Conservation (phyloP, 768 basidiomycete species). For the Suillus clintonianus region DNA sequence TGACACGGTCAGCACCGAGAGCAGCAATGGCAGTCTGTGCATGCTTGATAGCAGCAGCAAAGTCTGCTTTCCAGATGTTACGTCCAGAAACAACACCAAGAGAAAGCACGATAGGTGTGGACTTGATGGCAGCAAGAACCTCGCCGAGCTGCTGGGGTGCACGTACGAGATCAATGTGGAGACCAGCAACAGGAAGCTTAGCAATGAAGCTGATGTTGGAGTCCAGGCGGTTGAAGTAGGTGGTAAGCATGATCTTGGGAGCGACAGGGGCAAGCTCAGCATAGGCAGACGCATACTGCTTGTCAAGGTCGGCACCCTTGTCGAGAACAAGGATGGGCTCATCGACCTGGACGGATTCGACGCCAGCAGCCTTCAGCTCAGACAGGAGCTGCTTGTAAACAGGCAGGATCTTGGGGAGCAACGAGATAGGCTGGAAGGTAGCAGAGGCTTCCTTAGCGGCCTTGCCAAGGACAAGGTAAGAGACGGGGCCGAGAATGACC, state of each 20-base stretch:
- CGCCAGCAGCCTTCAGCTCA: conserved; percentile 92
- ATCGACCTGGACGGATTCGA: conserved; percentile 93
- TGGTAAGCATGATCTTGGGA: conserved; percentile 91
- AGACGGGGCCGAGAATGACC: conserved; percentile 92
- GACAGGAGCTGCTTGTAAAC: conserved; percentile 88
- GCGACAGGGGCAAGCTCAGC: conserved; percentile 77
- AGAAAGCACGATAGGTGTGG: conserved; percentile 79
- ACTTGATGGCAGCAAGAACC: conserved; percentile 81
- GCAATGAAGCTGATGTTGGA: conserved; percentile 84
- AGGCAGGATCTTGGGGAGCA: conserved; percentile 87
- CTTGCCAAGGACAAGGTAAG: conserved; percentile 94
- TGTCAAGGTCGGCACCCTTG: conserved; percentile 71
- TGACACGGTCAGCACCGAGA: conserved; percentile 86
- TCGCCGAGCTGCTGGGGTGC: conserved; percentile 87
- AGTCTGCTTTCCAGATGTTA: conserved; percentile 99
- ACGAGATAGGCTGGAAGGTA: conserved; percentile 88
- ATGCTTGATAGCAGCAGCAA: conserved; percentile 76
- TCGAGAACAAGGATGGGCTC: conserved; percentile 97
- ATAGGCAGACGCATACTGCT: conserved; percentile 81
- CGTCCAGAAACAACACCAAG: conserved; percentile 97
- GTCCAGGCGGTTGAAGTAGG: conserved; percentile 97
- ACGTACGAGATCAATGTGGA: conserved; percentile 97
- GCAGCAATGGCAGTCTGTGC: conserved; percentile 83
- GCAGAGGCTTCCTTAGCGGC: conserved; percentile 78
- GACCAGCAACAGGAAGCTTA: conserved; percentile 89